Evolutionary conservation across 2,329 filamentous ascomycete species (phyloP).

Genomic region (Aspergillus fumigatiaffinis): DNA sequence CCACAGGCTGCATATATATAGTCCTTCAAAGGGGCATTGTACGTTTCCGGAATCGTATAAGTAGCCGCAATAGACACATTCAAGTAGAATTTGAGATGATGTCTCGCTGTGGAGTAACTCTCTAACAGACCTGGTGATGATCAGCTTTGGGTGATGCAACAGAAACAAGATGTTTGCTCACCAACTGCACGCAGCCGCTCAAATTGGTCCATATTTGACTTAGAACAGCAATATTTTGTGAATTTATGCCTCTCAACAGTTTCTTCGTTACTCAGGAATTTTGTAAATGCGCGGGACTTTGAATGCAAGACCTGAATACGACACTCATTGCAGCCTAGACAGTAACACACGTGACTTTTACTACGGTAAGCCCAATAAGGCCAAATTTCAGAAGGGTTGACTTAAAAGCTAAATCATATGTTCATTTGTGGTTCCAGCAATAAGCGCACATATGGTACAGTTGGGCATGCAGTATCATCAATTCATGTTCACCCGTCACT

Average conservation of each 20-base stretch:
- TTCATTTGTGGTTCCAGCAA: neutral
- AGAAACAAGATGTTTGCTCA: conserved; percentile 13
- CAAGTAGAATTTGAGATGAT: conserved; percentile 42
- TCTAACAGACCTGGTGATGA: conserved; percentile 39
- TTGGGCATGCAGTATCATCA: neutral
- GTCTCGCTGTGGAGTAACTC: conserved; percentile 42
- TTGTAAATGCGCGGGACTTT: neutral
- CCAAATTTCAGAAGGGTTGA: neutral
- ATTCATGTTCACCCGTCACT: neutral
- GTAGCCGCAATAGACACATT: conserved; percentile 42
- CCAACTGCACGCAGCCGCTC: conserved; percentile 29
- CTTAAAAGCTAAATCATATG: neutral
- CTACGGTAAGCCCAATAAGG: neutral
- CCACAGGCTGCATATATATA: conserved; percentile 37
- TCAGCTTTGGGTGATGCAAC: neutral
- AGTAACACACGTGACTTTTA: neutral
- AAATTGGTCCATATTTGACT: conserved; percentile 55
- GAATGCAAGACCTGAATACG: neutral
- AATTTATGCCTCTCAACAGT: neutral
- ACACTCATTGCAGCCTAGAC: neutral
- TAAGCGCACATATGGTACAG: neutral
- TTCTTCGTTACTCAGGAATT: neutral
- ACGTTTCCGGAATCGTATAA: conserved; percentile 29
- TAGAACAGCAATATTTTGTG: conserved; percentile 33
- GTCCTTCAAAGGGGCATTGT: conserved; percentile 21